Evolutionary conservation across 495 filamentous ascomycete species (phyloP).

Genomic region (Astrothelium macrocarpum): DNA sequence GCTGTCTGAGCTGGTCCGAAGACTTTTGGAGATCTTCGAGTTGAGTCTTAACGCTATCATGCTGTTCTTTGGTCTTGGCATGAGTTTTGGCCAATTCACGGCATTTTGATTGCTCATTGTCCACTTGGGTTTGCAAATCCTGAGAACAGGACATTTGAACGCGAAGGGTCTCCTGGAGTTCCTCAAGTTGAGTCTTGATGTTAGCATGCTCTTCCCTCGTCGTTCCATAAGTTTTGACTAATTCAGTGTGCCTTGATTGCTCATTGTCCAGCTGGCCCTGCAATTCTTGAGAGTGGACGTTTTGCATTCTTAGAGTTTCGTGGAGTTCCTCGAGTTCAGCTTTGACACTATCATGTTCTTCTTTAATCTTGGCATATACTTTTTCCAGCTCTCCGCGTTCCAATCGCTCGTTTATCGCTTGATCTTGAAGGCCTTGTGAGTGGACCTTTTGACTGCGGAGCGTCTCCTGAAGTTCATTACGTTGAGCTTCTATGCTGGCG

Average conservation of each 20-base stretch:
- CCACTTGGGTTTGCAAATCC: neutral
- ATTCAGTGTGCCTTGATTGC: neutral
- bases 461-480: neutral
- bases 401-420: neutral
- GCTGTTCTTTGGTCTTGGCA: slow-evolving; percentile 10
- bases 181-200: slow-evolving; percentile 2
- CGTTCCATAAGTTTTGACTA: slow-evolving; percentile 5
- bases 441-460: neutral
- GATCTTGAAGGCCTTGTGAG: neutral
- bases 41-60: slow-evolving; percentile 10
- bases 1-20: neutral
- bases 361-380: slow-evolving; percentile 8
- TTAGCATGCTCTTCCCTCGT: slow-evolving; percentile 13
- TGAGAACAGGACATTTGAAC: neutral
- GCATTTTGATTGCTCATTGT: neutral
- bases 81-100: slow-evolving; percentile 3
- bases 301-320: neutral
- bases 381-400: neutral
- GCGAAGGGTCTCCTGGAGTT: neutral
- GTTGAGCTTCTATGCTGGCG: neutral
- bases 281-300: neutral
- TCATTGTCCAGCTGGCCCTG: neutral
- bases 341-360: slow-evolving; percentile 12
- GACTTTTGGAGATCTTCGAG: slow-evolving; percentile 8
- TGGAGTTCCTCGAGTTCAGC: neutral